Evolutionary conservation across 2,329 filamentous ascomycete species (phyloP).

Genomic region (Colletotrichum echinochloae): DNA sequence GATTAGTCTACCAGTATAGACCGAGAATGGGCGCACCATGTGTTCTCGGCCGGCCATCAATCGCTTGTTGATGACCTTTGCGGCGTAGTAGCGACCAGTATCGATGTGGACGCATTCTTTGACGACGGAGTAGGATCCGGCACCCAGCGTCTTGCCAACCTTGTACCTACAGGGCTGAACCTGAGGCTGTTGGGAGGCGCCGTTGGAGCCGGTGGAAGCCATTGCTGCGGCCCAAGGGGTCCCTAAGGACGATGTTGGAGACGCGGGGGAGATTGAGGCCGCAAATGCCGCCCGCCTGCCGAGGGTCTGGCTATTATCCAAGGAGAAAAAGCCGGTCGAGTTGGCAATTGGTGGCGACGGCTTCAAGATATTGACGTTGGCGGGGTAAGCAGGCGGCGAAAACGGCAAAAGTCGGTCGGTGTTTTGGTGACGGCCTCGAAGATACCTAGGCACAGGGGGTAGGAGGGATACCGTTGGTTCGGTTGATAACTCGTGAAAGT

Average conservation of each 20-base stretch:
- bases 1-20: constrained; percentile 5
- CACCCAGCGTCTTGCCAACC: constrained; percentile 96
- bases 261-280: constrained; percentile 7
- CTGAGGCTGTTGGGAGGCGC: constrained; percentile 61
- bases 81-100: constrained; percentile 96
- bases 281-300: constrained; percentile 22
- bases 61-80: constrained; percentile 99
- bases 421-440: constrained; percentile 17
- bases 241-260: not conserved
- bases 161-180: constrained; percentile 98
- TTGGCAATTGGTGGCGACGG: constrained; percentile 1
- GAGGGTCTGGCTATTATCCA: constrained; percentile 8
- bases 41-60: constrained; percentile 98
- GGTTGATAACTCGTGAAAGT: constrained; percentile 1
- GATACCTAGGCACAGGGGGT: constrained; percentile 2
- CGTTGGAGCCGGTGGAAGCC: constrained; percentile 41
- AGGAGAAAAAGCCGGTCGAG: constrained; percentile 14
- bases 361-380: constrained; percentile 24
- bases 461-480: not conserved
- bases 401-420: constrained; percentile 14
- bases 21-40: constrained; percentile 74
- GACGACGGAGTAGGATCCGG: constrained; percentile 97
- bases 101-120: constrained; percentile 99
- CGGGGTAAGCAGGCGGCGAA: constrained; percentile 33
- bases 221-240: constrained; percentile 23